Evolutionary conservation across 352 stramenopile genomes (phyloP), one percentile per base, ranked within the genome.

Genomic region (Globisporangium barbulae): DNA sequence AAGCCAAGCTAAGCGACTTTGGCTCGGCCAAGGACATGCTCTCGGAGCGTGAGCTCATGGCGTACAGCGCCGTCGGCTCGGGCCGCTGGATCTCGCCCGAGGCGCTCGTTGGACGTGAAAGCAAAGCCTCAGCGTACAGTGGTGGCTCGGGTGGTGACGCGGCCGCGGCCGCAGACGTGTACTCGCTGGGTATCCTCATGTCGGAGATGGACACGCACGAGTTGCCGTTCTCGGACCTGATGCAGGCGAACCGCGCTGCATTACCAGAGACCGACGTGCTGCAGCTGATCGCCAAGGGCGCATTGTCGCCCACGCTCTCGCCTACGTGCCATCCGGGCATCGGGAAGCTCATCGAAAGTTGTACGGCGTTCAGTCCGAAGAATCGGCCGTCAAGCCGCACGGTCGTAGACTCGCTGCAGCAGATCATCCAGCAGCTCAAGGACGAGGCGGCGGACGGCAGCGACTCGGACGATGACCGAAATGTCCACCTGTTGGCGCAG

Each of bases 51-150:
- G 79, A 91, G 48, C 74, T 85, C 31, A 75, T 82, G 54, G 78
- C 76, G 21, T 89, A 88, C 65, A 87, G 78, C 39, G 73, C 80
- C 15, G 76, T 89, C n/a, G 82, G 82, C 15, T 89, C 79, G 5
- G 78, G 78, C 7, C 76, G 79, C 9, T 91, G 82, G 82, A 88
- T 89, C 59, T 88, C 82, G 2, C 82, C 82, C 0, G 82, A 91
- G 65, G 82, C 77, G 8, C 64, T 91, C 31, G 68, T 91, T 6
- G 79, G 82, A 1, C 69, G 80, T 8, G 77, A 88, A 31, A 81
- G 71, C 25, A 54, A 54, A 37, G 48, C 13, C 15, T 54, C 48
- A 37, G 4, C 9, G 9, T 41, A 15, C 12, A 74, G 60, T 22
- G 64, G 74, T 3, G 35, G 65, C 64, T 21, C 75, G 73, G n/a